A percentile compares a stretch with the other conserved stretches of the same genome.
phyloP scores from a whole-genome alignment of 768 basidiomycete genomes.

The Mycena vulgaris region DNA sequence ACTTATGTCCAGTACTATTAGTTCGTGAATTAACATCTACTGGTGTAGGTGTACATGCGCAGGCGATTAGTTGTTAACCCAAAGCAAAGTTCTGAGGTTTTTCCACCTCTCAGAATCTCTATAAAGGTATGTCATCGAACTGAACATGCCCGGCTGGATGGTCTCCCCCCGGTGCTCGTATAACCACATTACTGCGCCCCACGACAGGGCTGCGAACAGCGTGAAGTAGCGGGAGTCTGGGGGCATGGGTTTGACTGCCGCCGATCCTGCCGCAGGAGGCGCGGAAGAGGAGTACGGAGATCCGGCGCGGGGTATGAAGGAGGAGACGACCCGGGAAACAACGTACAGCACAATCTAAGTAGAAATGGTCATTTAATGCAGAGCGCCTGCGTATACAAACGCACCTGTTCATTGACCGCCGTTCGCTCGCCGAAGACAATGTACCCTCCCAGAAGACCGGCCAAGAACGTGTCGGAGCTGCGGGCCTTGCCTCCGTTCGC shows the following conservation, averaged over 20 bases:
- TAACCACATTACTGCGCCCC: conserved; percentile 98
- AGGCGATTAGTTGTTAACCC: conserved; percentile 74
- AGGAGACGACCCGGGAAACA: conserved; percentile 91
- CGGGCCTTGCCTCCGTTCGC: conserved; percentile 87
- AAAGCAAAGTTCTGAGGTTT: conserved; percentile 85
- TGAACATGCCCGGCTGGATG: conserved; percentile 98
- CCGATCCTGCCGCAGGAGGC: conserved; percentile 56
- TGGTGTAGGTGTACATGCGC: conserved; percentile 2
- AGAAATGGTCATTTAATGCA: conserved; percentile 25
- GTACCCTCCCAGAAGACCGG: conserved; percentile 94
- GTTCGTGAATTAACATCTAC: conserved; percentile 23
- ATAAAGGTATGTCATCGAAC: conserved; percentile 96
- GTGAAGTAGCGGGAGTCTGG: conserved; percentile 90
- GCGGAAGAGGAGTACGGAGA: conserved; percentile 66
- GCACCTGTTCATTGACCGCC: conserved; percentile 93
- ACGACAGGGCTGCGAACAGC: conserved; percentile 88
- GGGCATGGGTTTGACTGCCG: conserved; percentile 77
- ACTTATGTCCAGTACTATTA: conserved; percentile 19
- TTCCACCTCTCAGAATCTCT: conserved; percentile 93
- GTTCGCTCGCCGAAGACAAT: conserved; percentile 89
- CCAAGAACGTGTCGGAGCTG: conserved; percentile 88
- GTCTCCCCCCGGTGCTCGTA: conserved; percentile 90
- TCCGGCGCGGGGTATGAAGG: conserved; percentile 88
- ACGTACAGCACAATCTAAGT: conserved; percentile 96
- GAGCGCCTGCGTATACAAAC: conserved; percentile 41